Evolutionary conservation across 106 monocot species (phyloP).

Genomic region (Dactylorhiza incarnata): DNA sequence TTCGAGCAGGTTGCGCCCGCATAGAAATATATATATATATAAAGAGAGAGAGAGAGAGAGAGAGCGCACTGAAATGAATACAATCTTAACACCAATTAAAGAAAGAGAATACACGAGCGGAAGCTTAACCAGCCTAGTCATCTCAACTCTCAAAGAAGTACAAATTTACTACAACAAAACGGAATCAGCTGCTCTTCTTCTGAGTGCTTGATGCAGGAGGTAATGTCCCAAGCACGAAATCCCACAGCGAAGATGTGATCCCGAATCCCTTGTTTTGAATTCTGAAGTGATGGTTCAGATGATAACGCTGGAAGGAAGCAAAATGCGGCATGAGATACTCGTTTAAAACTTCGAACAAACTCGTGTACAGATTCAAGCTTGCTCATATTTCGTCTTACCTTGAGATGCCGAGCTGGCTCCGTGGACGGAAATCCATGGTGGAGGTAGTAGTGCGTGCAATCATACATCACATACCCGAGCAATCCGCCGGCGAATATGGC

Average conservation of each 20-base stretch:
- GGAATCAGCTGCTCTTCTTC: slow-evolving; percentile 22
- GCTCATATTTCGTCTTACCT: slow-evolving; percentile 26
- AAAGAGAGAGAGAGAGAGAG: no score
- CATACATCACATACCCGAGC: slow-evolving; percentile 88
- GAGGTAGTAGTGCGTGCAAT: slow-evolving; percentile 92
- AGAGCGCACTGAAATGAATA: no score
- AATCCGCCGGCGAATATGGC: slow-evolving; percentile 67
- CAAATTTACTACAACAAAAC: no score
- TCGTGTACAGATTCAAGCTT: no score
- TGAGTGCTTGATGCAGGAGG: slow-evolving; percentile 28
- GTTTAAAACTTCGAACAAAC: background rate
- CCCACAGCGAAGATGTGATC: slow-evolving; percentile 81
- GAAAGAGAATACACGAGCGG: no score
- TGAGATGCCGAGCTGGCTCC: slow-evolving; percentile 47
- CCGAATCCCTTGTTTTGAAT: slow-evolving; percentile 69
- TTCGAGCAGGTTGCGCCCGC: no score
- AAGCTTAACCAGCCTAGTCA: no score
- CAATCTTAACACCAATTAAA: no score
- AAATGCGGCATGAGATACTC: background rate
- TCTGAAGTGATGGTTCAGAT: slow-evolving; percentile 86
- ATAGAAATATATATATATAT: no score
- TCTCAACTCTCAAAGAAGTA: no score
- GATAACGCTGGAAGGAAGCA: slow-evolving; percentile 47
- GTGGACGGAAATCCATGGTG: slow-evolving; percentile 76
- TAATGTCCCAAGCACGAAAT: slow-evolving; percentile 63